Evolutionary conservation across 768 basidiomycete genomes (phyloP), one percentile per base, ranked within the genome.

Genomic region (Lactifluus hygrophoroides): DNA sequence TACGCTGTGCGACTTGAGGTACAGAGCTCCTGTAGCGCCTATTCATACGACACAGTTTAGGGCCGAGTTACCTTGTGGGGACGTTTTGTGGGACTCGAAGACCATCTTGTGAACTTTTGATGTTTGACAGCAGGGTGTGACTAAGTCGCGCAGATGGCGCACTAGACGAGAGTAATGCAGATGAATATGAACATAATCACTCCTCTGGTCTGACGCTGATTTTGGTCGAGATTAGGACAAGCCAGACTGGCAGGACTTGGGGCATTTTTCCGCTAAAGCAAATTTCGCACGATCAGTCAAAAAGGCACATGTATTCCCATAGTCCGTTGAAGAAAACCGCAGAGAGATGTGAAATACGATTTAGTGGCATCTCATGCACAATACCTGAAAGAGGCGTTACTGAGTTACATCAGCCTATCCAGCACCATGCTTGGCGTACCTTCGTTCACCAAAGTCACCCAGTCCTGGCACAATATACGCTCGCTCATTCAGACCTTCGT

Each of bases 381-480:
- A 52, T 63, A 63, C 50, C 62, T 63, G 50, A 21, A 40, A 11
- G 35, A 21, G n/a, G 44, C 21, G 53, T 55, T 28, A 55, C 47
- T n/a, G 3, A 5, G 25, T 37, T 16, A 9, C 5, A 16, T 14
- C 4, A 9, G 7, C 19, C 40, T 11, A 27, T 37, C 19, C 28
- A n/a, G 17, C 13, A 35, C 42, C 21, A 35, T 13, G 34, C 14
- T 45, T 10, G 14, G 37, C 72, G 61, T 65, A 86, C 88, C 90
- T 85, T 68, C 90, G 75, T 69, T 95, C 94, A 51, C 94, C 94
- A 69, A 97, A 97, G 69, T 97, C 94, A n/a, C 94, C 94, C n/a
- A 97, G 76, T 28, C 94, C 93, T 8, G 92, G 93, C 55, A 94
- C 83, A 65, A 94, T 94, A 68, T 88, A 96, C 23, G 89, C 84